A percentile compares a stretch with the other conserved stretches of the same genome.
These are phyloP conservation scores for Aspergillus ibericus DNA, from an alignment of 2,329 filamentous ascomycete genomes.

Conservation along the genomic window DNA sequence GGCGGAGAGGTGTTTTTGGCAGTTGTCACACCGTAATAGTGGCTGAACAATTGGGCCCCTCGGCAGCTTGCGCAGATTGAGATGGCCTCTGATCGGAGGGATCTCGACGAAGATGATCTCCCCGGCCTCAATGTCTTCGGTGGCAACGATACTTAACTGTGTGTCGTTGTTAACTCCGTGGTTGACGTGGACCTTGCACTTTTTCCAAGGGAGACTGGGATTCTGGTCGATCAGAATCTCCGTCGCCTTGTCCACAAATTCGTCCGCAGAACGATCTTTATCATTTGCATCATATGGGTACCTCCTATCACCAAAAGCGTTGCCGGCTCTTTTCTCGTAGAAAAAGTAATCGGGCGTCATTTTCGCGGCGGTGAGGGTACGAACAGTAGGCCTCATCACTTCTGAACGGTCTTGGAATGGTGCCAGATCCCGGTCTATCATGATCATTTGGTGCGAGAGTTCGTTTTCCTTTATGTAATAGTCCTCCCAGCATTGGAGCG, in stretches of 20 bases:
- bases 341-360: background rate
- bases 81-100: slow-evolving; percentile 37
- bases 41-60: background rate
- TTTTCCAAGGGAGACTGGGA: slow-evolving; percentile 13
- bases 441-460: slow-evolving; percentile 16
- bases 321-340: background rate
- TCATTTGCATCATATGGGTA: slow-evolving; percentile 33
- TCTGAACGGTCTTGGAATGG: background rate
- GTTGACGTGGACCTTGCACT: slow-evolving; percentile 11
- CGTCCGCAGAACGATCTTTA: slow-evolving; percentile 16
- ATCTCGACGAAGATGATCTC: slow-evolving; percentile 35
- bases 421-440: slow-evolving; percentile 9
- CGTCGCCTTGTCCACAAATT: slow-evolving; percentile 21
- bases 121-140: slow-evolving; percentile 22
- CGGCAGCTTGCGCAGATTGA: slow-evolving; percentile 14
- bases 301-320: background rate
- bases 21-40: background rate
- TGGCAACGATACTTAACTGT: slow-evolving; percentile 29
- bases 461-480: slow-evolving; percentile 23
- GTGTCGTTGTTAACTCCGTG: background rate
- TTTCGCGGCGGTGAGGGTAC: too few species aligned
- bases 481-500: slow-evolving; percentile 34
- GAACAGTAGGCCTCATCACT: slow-evolving; percentile 15
- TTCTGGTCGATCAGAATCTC: slow-evolving; percentile 21
- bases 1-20: background rate